Conservation (phyloP, 2,329 filamentous ascomycete species). For the Venturia nashicola region DNA sequence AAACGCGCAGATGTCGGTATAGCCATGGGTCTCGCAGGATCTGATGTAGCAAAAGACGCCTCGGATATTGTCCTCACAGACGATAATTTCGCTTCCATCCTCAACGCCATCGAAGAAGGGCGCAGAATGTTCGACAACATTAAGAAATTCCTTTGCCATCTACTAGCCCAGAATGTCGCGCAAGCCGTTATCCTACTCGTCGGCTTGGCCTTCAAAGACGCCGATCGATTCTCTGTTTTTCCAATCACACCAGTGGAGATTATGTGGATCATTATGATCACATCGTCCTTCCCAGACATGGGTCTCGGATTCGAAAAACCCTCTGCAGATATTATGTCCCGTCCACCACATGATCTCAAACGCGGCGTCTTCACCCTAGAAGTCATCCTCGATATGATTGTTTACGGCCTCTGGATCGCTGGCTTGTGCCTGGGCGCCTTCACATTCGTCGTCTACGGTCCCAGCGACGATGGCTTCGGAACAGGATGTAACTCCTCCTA, state of each 20-base stretch:
- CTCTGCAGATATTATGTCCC: constrained; percentile 62
- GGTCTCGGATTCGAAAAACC: constrained; percentile 72
- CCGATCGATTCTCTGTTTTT: constrained; percentile 62
- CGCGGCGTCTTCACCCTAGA: constrained; percentile 65
- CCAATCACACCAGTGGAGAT: constrained; percentile 78
- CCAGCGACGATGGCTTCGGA: constrained; percentile 47
- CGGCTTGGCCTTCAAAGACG: constrained; percentile 71
- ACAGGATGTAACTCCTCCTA: constrained; percentile 48
- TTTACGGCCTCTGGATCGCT: constrained; percentile 71
- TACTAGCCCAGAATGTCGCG: constrained; percentile 71
- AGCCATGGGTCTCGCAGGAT: constrained; percentile 19
- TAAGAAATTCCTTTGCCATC: constrained; percentile 39
- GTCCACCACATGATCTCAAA: constrained; percentile 52
- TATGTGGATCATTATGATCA: constrained; percentile 91
- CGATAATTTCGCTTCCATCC: constrained; percentile 30
- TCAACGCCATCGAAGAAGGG: constrained; percentile 29
- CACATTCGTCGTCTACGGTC: constrained; percentile 50
- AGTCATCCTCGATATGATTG: constrained; percentile 65
- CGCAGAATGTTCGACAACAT: constrained; percentile 27
- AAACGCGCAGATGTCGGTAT: constrained; percentile 29
- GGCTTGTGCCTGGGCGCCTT: constrained; percentile 53
- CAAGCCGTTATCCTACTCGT: constrained; percentile 72
- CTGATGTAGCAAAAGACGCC: constrained; percentile 14
- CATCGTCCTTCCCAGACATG: constrained; percentile 77
- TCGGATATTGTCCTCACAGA: constrained; percentile 29